phyloP scores from a whole-genome alignment of 768 basidiomycete genomes.

The Lentinula boryana region DNA sequence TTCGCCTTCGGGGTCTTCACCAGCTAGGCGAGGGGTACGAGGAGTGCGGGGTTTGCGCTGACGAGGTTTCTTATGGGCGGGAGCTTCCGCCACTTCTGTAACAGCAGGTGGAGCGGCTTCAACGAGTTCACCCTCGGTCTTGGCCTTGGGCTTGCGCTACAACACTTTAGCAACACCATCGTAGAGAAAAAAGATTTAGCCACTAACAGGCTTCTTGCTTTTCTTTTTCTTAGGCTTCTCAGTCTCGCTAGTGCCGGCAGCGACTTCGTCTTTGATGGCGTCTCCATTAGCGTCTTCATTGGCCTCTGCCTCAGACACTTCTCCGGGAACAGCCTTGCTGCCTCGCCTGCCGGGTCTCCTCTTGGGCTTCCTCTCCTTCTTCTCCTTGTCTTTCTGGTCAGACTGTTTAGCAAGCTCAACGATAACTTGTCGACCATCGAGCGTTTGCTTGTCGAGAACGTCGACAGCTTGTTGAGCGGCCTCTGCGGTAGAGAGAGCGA shows the following conservation, averaged over 20 bases:
- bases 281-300: slow-evolving; percentile 57
- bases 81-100: slow-evolving; percentile 28
- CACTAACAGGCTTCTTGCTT: slow-evolving; percentile 51
- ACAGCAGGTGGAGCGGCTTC: slow-evolving; percentile 31
- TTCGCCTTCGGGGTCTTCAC: slow-evolving; percentile 82
- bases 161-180: slow-evolving; percentile 14
- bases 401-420: slow-evolving; percentile 91
- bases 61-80: slow-evolving; percentile 43
- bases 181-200: neutral
- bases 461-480: slow-evolving; percentile 86
- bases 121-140: slow-evolving; percentile 27
- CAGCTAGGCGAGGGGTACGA: slow-evolving; percentile 61
- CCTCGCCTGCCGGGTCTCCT: slow-evolving; percentile 84
- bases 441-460: slow-evolving; percentile 79
- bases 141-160: slow-evolving; percentile 52
- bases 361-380: slow-evolving; percentile 72
- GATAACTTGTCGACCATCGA: slow-evolving; percentile 84
- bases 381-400: slow-evolving; percentile 81
- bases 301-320: slow-evolving; percentile 86
- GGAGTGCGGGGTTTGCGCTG: slow-evolving; percentile 51
- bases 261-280: slow-evolving; percentile 48
- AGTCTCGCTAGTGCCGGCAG: slow-evolving; percentile 55
- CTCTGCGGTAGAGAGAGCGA: slow-evolving; percentile 73
- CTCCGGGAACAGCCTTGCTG: slow-evolving; percentile 80
- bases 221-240: slow-evolving; percentile 86